phyloP scores from a whole-genome alignment of 108 stramenopile species.

The Cafeteria roenbergensis region DNA sequence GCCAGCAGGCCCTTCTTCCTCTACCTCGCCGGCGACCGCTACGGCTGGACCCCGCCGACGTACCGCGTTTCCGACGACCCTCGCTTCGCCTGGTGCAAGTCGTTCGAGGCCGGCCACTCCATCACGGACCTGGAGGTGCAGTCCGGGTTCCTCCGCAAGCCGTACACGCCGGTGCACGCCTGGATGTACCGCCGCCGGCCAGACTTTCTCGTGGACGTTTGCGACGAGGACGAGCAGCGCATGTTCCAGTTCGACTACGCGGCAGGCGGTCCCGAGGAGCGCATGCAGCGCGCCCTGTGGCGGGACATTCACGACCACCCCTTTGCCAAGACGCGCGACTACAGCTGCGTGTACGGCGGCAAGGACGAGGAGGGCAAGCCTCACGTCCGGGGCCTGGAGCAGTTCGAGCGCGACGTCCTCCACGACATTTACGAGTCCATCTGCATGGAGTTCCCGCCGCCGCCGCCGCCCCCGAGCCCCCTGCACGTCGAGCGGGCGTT shows the following conservation, averaged over 20 bases:
- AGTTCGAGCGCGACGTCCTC: neutral
- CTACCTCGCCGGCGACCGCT: constrained; percentile 14
- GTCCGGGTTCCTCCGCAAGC: neutral
- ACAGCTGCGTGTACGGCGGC: neutral
- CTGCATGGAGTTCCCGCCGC: constrained; percentile 5
- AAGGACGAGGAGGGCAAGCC: constrained; percentile 10
- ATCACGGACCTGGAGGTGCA: constrained; percentile 5
- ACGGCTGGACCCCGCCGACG: constrained; percentile 12
- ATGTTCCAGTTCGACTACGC: neutral
- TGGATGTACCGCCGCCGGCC: neutral
- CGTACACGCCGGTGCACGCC: neutral
- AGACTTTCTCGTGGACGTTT: neutral
- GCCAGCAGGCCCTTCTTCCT: constrained; percentile 15
- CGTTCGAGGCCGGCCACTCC: neutral
- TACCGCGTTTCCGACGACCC: constrained; percentile 10
- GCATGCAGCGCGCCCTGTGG: neutral
- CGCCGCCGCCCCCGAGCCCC: constrained; percentile 1
- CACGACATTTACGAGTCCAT: neutral
- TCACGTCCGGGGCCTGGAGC: neutral
- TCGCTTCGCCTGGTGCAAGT: neutral
- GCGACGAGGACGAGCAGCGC: neutral
- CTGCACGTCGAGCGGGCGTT: neutral
- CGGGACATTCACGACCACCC: neutral
- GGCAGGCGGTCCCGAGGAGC: neutral
- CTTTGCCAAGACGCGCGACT: neutral